Evolutionary conservation across 78 protist genomes (phyloP).

Genomic region (Cyanophora paradoxa): DNA sequence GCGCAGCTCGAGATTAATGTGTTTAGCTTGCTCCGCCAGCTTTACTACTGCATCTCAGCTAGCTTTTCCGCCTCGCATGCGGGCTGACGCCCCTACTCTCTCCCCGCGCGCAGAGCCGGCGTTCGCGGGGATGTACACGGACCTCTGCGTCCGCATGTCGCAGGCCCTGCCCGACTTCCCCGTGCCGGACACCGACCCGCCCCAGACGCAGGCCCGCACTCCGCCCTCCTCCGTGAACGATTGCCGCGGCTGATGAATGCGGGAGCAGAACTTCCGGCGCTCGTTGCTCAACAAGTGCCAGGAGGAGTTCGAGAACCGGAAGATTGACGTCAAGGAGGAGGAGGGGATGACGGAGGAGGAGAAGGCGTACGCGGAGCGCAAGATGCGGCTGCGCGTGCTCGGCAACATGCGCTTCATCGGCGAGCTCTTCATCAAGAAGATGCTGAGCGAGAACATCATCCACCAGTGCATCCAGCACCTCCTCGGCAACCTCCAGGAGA

Average conservation of each 20-base stretch:
- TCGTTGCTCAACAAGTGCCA: background rate
- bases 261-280: background rate
- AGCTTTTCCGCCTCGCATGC: too few relatives aligned
- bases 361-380: background rate
- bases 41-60: too few relatives aligned
- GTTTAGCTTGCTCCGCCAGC: too few relatives aligned
- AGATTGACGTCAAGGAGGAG: too few relatives aligned
- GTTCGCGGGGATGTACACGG: background rate
- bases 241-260: background rate
- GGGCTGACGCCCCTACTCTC: too few relatives aligned
- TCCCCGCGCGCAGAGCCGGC: too few relatives aligned
- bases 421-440: constrained; percentile 14
- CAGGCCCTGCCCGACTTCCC: background rate
- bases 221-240: background rate
- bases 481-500: background rate
- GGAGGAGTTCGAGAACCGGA: too few relatives aligned
- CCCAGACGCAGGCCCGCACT: too few relatives aligned
- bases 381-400: constrained; percentile 10
- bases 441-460: constrained; percentile 31
- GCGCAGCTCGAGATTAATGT: too few relatives aligned
- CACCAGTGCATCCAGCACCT: constrained; percentile 2
- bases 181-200: background rate
- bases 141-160: constrained; percentile 1
- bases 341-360: too few relatives aligned
- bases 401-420: constrained; percentile 45